Conservation (phyloP, 2,329 filamentous ascomycete genomes). For the Cladorrhinum sp. region DNA sequence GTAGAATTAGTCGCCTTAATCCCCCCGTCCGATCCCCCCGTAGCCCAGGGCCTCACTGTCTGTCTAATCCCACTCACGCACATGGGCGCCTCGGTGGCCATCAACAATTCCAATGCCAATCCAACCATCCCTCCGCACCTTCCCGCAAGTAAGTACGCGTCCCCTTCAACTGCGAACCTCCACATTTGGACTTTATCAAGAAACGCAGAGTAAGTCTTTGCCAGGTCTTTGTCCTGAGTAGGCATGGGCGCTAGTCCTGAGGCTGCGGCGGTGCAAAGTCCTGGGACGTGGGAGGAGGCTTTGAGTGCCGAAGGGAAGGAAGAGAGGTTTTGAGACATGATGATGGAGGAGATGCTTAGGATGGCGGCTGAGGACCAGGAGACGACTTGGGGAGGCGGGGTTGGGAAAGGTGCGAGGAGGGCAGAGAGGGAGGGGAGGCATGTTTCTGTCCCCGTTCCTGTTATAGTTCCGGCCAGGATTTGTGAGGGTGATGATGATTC, state of each 20-base stretch:
- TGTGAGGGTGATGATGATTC: background rate
- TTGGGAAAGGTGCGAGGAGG: slow-evolving; percentile 3
- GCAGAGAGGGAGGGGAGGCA: slow-evolving; percentile 8
- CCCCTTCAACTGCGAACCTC: slow-evolving; percentile 11
- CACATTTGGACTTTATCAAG: slow-evolving; percentile 10
- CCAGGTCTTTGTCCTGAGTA: background rate
- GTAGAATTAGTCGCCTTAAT: background rate
- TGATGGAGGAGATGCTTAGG: slow-evolving; percentile 1
- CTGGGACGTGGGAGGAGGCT: background rate
- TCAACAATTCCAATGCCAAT: slow-evolving; percentile 9
- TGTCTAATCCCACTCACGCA: slow-evolving; percentile 7
- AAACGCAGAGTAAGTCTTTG: background rate
- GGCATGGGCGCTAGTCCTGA: background rate
- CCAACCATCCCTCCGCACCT: slow-evolving; percentile 4
- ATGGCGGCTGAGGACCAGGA: slow-evolving; percentile 4
- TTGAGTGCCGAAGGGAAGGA: slow-evolving; percentile 1
- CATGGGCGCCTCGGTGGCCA: slow-evolving; percentile 13
- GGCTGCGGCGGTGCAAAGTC: slow-evolving; percentile 8
- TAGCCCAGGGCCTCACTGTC: slow-evolving; percentile 8
- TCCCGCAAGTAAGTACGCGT: slow-evolving; percentile 3
- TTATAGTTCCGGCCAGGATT: background rate
- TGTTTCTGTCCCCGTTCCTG: background rate
- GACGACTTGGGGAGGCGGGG: background rate
- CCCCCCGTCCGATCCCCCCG: background rate
- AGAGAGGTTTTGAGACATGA: background rate